A percentile compares a stretch with the other conserved stretches of the same genome.
phyloP scores from a whole-genome alignment of 192 early-diverging fungal genomes.

The Umbelopsis vinacea region DNA sequence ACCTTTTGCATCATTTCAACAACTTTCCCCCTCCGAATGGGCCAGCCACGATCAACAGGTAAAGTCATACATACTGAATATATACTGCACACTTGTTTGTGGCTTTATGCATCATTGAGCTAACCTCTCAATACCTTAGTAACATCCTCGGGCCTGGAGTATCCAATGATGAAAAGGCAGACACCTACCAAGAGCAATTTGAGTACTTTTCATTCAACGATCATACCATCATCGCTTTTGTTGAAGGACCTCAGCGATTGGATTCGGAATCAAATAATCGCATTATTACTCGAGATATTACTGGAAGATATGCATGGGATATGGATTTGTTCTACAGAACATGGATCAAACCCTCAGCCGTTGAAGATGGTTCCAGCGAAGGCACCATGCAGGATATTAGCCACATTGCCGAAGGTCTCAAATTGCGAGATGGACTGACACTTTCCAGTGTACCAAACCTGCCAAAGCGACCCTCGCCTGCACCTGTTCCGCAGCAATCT shows the following conservation, averaged over 20 bases:
- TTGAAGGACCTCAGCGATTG: constrained; percentile 57
- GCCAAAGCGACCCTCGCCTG: not conserved
- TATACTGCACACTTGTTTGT: too few species aligned
- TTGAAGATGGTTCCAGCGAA: not conserved
- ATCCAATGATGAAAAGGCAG: constrained; percentile 39
- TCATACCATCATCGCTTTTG: constrained; percentile 69
- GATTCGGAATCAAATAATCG: constrained; percentile 30
- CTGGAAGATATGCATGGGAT: constrained; percentile 86
- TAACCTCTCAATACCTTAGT: constrained; percentile 15
- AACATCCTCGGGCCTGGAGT: constrained; percentile 46
- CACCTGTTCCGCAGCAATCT: not conserved
- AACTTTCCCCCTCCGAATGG: constrained; percentile 69
- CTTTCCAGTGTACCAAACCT: not conserved
- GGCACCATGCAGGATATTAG: not conserved
- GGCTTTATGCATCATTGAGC: not conserved
- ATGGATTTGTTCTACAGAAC: constrained; percentile 21
- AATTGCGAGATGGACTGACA: not conserved
- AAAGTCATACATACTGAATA: not conserved
- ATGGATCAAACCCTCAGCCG: not conserved
- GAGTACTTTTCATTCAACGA: constrained; percentile 79
- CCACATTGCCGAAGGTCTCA: not conserved
- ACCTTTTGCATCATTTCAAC: constrained; percentile 72
- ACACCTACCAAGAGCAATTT: constrained; percentile 49
- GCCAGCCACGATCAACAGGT: constrained; percentile 59
- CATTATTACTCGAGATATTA: constrained; percentile 73